A percentile compares a stretch with the other conserved stretches of the same genome.
These are phyloP conservation scores for Podospora fimiseda DNA, from an alignment of 495 filamentous ascomycete genomes.

Conservation along the genomic window DNA sequence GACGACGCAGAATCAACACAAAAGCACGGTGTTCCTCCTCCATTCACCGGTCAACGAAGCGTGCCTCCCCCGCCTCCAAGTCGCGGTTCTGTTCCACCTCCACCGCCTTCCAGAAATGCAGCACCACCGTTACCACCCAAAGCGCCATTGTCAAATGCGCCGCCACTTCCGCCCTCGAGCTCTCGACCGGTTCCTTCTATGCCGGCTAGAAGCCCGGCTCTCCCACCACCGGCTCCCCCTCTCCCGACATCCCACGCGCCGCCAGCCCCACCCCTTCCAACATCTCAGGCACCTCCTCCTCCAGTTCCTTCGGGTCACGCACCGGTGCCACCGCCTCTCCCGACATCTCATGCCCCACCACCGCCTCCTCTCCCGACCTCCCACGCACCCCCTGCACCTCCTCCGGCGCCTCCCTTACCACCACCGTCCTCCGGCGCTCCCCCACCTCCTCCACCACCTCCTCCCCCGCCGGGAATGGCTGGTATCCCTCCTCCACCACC, in stretches of 20 bases:
- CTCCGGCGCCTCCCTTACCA: no score
- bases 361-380: constrained; percentile 28
- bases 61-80: constrained; percentile 70
- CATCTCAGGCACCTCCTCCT: constrained; percentile 15
- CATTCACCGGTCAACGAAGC: constrained; percentile 65
- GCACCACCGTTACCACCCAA: constrained; percentile 68
- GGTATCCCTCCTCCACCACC: constrained; percentile 45
- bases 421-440: constrained; percentile 30
- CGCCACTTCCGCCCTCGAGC: constrained; percentile 51
- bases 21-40: constrained; percentile 74
- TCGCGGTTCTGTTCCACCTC: constrained; percentile 58
- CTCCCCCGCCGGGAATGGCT: constrained; percentile 26
- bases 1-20: constrained; percentile 49
- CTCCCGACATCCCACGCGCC: constrained; percentile 33
- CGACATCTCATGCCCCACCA: constrained; percentile 26
- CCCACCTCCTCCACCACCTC: constrained; percentile 38
- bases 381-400: constrained; percentile 30
- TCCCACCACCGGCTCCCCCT: constrained; percentile 45
- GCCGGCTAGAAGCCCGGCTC: constrained; percentile 33
- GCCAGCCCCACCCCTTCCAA: constrained; percentile 30
- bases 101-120: constrained; percentile 55
- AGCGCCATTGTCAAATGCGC: constrained; percentile 51
- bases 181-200: constrained; percentile 38
- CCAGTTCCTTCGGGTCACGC: no score
- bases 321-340: constrained; percentile 36